Conservation (phyloP, 331 rosid genomes). For the Pyracantha coccinea region DNA sequence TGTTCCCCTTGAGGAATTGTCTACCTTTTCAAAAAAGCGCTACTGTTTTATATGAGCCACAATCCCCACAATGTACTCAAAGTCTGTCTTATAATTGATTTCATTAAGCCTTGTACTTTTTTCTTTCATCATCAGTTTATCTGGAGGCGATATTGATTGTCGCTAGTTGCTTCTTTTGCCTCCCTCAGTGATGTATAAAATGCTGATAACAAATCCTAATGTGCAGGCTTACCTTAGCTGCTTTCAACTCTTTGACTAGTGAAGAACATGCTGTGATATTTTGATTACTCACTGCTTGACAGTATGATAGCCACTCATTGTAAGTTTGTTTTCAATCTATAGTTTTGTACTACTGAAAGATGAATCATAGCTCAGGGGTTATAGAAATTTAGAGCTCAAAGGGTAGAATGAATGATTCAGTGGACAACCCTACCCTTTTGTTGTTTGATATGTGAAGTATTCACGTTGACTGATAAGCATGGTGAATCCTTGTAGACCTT, state of each 20-base stretch:
- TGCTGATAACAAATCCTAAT: slow-evolving; percentile 18
- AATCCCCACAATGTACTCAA: background rate
- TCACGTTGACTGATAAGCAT: background rate
- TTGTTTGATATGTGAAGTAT: slow-evolving; percentile 8
- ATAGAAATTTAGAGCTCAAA: slow-evolving; percentile 1
- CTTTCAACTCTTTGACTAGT: slow-evolving; percentile 45
- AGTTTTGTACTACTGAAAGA: background rate
- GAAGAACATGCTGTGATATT: slow-evolving; percentile 49
- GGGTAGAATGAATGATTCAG: slow-evolving; percentile 9
- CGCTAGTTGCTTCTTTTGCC: background rate
- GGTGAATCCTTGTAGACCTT: background rate
- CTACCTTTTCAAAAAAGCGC: background rate
- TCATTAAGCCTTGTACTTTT: background rate
- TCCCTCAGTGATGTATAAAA: background rate
- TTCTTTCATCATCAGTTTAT: background rate
- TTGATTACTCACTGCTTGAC: slow-evolving; percentile 25
- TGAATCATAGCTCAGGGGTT: slow-evolving; percentile 11
- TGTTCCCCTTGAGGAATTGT: background rate
- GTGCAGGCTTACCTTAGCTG: slow-evolving; percentile 78
- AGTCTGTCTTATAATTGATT: background rate
- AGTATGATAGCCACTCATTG: slow-evolving; percentile 17
- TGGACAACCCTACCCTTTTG: background rate
- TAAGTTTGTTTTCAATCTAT: slow-evolving; percentile 19
- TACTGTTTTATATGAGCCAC: background rate
- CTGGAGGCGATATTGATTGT: background rate